Evolutionary conservation across 441 rosid species (phyloP), one percentile per base, ranked within the genome.

Genomic region (Corymbia citriodora): DNA sequence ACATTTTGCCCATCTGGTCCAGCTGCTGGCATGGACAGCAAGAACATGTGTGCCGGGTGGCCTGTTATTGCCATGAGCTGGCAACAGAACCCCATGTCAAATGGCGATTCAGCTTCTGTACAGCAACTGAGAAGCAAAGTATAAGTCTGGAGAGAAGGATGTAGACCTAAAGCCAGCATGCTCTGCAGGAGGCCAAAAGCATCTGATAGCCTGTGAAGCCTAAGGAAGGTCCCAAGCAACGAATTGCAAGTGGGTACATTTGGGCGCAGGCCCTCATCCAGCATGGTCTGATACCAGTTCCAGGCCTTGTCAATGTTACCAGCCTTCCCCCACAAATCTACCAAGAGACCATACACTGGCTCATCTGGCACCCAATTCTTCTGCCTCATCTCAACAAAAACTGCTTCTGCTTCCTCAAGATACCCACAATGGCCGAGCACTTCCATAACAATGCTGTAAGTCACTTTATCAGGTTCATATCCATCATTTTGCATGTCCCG

Each of bases 181-280:
- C 95, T 93, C 59, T 94, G 95, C 90, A 98, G 93, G 90, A 97
- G 92, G 93, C 94, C 91, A 92, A 93, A 96, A 83, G 99, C 99
- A 91, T 97, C 98, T 12, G 93, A 87, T 55, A 97, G 93, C 92
- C 90, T 92, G 91, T 94, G 95, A 92, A 95, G 94, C 94, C 98
- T 93, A 85, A 97, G 95, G 92, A 97, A 97, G 63, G 99, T 95
- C 93, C 97, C 96, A 55, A 97, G 99, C 92, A 97, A 94, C 55
- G 99, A 97, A 92, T 97, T 97, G 92, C 96, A 97, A 82, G 99
- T 97, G 50, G 98, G 99, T 72, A 97, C 98, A 89, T 97, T 97
- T 27, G 98, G 99, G 88, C 93, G 93, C 91, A 97, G 91, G 90
- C 98, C 97, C 87, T 95, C 96, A 49, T 90, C 92, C 45, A 96